A percentile compares a stretch with the other conserved stretches of the same genome.
These are phyloP conservation scores for Waltergamsia citrina DNA, from an alignment of 2,329 filamentous ascomycete genomes.

Conservation along the genomic window DNA sequence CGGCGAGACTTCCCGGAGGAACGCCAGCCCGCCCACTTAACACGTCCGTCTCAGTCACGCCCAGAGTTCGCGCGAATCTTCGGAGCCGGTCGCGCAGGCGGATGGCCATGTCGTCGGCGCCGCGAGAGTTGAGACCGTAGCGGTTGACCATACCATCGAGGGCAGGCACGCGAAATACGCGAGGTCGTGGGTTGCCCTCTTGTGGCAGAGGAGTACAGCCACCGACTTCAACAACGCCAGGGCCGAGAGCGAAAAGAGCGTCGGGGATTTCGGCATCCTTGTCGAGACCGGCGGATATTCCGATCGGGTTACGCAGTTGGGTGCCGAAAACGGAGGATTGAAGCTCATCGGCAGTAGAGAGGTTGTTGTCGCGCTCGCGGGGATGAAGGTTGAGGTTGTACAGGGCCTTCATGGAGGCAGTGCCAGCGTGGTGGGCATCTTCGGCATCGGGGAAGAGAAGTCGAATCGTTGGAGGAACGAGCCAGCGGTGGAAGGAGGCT, in stretches of 20 bases:
- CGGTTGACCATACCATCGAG: conserved; percentile 89
- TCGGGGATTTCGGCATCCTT: conserved; percentile 88
- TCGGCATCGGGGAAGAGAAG: conserved; percentile 67
- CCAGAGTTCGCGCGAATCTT: conserved; percentile 62
- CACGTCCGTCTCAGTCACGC: conserved; percentile 63
- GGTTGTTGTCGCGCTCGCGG: conserved; percentile 56
- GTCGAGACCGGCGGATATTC: conserved; percentile 90
- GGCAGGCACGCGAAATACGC: conserved; percentile 77
- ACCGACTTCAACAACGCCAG: conserved; percentile 84
- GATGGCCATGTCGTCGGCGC: conserved; percentile 78
- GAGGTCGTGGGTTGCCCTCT: conserved; percentile 74
- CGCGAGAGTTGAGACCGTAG: conserved; percentile 88
- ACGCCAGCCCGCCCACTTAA: conserved; percentile 70
- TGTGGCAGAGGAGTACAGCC: conserved; percentile 85
- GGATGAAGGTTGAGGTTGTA: conserved; percentile 70
- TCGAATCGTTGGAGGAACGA: conserved; percentile 58
- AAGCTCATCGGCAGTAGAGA: conserved; percentile 20
- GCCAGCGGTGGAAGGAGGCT: conserved; percentile 58
- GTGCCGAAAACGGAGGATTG: conserved; percentile 60
- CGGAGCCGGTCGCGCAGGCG: conserved; percentile 69
- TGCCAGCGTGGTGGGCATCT: conserved; percentile 81
- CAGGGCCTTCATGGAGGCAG: conserved; percentile 59
- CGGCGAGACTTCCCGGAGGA: conserved; percentile 69
- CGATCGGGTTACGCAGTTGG: conserved; percentile 72
- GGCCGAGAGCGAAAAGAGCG: conserved; percentile 73